Base-by-base conservation (phyloP, 2,329 filamentous ascomycete genomes). In the Colletotrichum tropicale region DNA sequence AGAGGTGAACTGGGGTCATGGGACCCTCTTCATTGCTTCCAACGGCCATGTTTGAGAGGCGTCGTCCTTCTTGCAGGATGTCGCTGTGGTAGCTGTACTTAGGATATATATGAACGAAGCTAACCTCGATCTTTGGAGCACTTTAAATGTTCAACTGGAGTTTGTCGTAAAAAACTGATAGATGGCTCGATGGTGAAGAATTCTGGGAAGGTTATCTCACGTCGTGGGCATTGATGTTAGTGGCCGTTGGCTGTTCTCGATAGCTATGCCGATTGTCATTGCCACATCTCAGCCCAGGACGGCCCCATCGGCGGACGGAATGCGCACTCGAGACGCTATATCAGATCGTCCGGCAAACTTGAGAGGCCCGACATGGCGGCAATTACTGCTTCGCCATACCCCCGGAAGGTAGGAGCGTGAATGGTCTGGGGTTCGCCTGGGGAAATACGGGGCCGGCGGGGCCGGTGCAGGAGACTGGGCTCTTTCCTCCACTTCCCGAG, bases 1-100 rank as follows among this genome's bases (percentile, higher is more conserved):
- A 94, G 84, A 93, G 91, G 80, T 93, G 90, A 0, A 93, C 91
- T 3, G 91, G 92, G 8, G 91, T 88, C 74, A 76, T 73, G 28
- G 58, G 26, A 5, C 64, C 74, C 48, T 76, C 70, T 24, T 73
- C 58, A 36, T 68, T 65, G 13, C 28, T 52, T 26, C 74, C 74
- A 12, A 69, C 21, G 8, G 74, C 74, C 74, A 76, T 76, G 34
- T 12, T 52, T 52, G n/a, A 52, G 43, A 52, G 43, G n/a, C 43
- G 43, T 52, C n/a, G 43, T 52, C n/a, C n/a, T 21, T 21, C n/a
- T 52, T 52, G 43, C 43, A 12, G 43, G 10, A 52, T 52, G 43
- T 52, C 43, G 43, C 12, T 52, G n/a, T 52, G n/a, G 12, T 24
- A 21, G 10, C 43, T 52, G 10, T 52, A 13, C 43, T 21, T 21